Conservation (phyloP, 148 eudicot species). For the Chenopodium quinoa region DNA sequence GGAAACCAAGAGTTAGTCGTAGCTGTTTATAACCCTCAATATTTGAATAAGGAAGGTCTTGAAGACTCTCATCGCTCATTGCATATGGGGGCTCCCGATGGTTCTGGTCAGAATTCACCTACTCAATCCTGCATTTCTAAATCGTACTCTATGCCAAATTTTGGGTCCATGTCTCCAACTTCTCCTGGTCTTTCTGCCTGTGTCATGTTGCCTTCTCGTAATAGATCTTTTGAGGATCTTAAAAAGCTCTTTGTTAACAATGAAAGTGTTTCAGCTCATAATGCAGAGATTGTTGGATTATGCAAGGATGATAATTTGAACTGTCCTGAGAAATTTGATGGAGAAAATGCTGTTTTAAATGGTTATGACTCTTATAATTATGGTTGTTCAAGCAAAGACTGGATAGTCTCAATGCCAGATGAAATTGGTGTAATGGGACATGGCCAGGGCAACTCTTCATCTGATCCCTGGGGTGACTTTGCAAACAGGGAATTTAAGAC, state of each 20-base stretch:
- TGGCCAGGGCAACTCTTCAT: conserved; percentile 39
- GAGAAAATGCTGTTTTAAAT: conserved; percentile 39
- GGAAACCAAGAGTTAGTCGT: conserved; percentile 41
- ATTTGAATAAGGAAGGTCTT: conserved; percentile 34
- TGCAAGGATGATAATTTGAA: conserved; percentile 28
- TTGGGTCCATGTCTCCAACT: conserved; percentile 26
- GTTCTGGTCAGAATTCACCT: conserved; percentile 29
- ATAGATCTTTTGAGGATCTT: conserved; percentile 59
- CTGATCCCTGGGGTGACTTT: conserved; percentile 32
- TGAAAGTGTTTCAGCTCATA: conserved; percentile 34
- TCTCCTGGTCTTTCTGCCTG: conserved; percentile 25
- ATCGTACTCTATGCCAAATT: conserved; percentile 61
- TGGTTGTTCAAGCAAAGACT: conserved; percentile 67
- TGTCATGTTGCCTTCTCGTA: conserved; percentile 16
- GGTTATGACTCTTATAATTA: conserved; percentile 46
- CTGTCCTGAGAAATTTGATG: conserved; percentile 36
- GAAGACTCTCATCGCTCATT: conserved; percentile 28
- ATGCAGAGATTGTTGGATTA: conserved; percentile 18
- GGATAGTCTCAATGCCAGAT: conserved; percentile 64
- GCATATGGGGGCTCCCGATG: conserved; percentile 29
- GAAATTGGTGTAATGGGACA: conserved; percentile 33
- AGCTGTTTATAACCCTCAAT: conserved; percentile 37
- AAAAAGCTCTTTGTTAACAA: conserved; percentile 29
- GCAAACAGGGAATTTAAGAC: conserved; percentile 52
- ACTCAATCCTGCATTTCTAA: conserved; percentile 39